Evolutionary conservation across 2,329 filamentous ascomycete species (phyloP), one percentile per base, ranked within the genome.

Genomic region (Teratosphaeria destructans): DNA sequence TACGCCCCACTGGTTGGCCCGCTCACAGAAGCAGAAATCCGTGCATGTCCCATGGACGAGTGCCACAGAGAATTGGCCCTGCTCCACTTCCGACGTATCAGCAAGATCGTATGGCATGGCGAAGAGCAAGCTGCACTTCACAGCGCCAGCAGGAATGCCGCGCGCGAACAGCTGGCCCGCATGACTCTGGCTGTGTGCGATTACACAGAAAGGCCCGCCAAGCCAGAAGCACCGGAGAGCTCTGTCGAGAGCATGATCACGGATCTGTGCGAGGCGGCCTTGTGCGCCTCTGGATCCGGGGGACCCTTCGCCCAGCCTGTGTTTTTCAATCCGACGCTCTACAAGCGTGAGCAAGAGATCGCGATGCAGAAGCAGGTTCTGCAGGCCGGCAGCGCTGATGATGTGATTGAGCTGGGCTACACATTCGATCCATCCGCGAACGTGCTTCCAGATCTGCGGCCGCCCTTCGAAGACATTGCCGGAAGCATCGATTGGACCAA

Each of bases 161-260:
- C 64, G 2, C 39, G 60, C 3, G 60, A 63, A 52, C 64, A 64
- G 52, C 59, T 66, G 11, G 64, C 62, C 11, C 58, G 64, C 6
- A 63, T 61, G 57, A 61, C 60, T 35, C 6, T 59, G 8, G 54
- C 59, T 11, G 47, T 61, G 32, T 47, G 60, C 11, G 34, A 57
- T 32, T 59, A 53, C 34, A 54, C 27, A 14, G 27, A 29, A n/a
- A 32, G 29, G 7, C 34, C 3, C 2, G 35, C 55, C 3, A 7
- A 57, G 34, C 61, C 59, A 47, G 57, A 61, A 14, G 49, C 55
- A 19, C 26, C 53, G 14, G 26, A 53, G 0, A 54, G 56, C 5
- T 14, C 10, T 2, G 54, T 62, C 27, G 61, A 63, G 14, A 58
- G 52, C 23, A 61, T 62, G 57, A 53, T 63, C 32, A 47, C 56